Percentiles rank a stretch among this genome's conserved stretches.
These are phyloP conservation scores for Cenchrus fungigraminus DNA, from an alignment of 176 grass and related monocot genomes.

Conservation along the genomic window DNA sequence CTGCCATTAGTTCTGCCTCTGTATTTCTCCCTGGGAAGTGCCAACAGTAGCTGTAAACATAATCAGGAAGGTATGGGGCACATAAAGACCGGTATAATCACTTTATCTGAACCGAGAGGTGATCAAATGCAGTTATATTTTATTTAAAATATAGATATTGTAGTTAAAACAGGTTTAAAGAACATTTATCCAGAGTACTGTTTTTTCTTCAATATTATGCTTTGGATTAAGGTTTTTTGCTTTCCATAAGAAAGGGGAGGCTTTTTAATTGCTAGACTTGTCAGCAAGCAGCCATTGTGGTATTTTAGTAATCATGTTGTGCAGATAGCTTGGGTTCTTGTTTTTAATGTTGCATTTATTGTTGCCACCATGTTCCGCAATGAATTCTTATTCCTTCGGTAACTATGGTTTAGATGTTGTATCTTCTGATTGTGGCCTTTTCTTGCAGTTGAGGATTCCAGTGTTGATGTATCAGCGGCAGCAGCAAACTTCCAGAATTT, in stretches of 20 bases:
- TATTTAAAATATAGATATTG: slow-evolving; percentile 7
- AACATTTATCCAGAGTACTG: not conserved
- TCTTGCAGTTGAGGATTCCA: slow-evolving; percentile 63
- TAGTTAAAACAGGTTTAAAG: not conserved
- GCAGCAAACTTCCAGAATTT: slow-evolving; percentile 72
- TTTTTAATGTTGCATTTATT: not conserved
- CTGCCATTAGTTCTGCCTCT: not conserved
- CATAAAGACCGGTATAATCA: not conserved
- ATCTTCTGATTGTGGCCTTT: slow-evolving; percentile 17
- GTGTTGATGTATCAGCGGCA: slow-evolving; percentile 53
- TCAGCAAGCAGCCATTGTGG: not conserved
- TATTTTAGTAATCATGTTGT: slow-evolving; percentile 6
- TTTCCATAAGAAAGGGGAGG: not conserved
- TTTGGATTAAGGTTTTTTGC: not conserved
- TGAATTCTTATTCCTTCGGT: slow-evolving; percentile 18
- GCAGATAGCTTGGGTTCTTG: slow-evolving; percentile 24
- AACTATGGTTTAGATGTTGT: not conserved
- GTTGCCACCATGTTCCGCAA: not conserved
- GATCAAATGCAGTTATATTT: not conserved
- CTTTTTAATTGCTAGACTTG: not conserved
- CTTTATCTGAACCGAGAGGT: not conserved
- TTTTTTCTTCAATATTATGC: not conserved
- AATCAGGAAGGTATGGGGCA: not conserved
- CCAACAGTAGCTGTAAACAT: not conserved
- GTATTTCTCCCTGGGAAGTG: not conserved